Base-by-base conservation (phyloP, 75 land plant genomes). In the Isoetes taiwanensis region DNA sequence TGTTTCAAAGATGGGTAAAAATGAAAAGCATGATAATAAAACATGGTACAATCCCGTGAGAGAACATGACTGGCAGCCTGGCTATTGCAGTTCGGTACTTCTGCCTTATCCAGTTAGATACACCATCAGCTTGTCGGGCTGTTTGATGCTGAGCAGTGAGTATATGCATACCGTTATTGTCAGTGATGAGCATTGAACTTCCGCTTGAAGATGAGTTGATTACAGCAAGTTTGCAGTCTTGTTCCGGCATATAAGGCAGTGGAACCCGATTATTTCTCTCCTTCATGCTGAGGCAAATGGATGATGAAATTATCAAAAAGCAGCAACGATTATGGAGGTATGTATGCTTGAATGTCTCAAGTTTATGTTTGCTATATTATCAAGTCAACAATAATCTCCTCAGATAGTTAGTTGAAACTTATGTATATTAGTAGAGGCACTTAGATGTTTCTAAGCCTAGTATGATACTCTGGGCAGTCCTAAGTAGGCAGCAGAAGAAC, bases 71-170 rank as follows among this genome's bases (percentile, higher is more conserved):
- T 68, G 37, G 91, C 96, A 23, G 74, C 80, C 71, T 63, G 12
- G 96, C 91, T 19, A 89, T n/a, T n/a, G n/a, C n/a, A n/a, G n/a
- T n/a, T n/a, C n/a, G n/a, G n/a, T n/a, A n/a, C n/a, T n/a, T 85
- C 37, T 89, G 96, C 43, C 70, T 89, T 80, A 89, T 68, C 86
- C 89, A 40, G 96, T 91, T 33, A 91, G 96, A 89, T 58, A 89
- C 96, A 19, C 96, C 96, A 20, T 85, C 96, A 29, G 84, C 96
- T 4, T 84, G 89, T 54, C 68, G 91, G n/a, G 21, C 78, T 89
- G 12, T 89, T 89, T 72, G 96, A 89, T 75, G 80, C 96, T n/a
- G n/a, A 16, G 82, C 85, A 32, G 83, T 84, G 32, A 89, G 96
- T 55, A 63, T 84, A 24, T 89, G 96, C 52, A 59, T 89, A 26